A percentile compares a stretch with the other conserved stretches of the same genome.
Evolutionary conservation across 345 rosid genomes (phyloP).

Genomic region (Gossypium raimondii): DNA sequence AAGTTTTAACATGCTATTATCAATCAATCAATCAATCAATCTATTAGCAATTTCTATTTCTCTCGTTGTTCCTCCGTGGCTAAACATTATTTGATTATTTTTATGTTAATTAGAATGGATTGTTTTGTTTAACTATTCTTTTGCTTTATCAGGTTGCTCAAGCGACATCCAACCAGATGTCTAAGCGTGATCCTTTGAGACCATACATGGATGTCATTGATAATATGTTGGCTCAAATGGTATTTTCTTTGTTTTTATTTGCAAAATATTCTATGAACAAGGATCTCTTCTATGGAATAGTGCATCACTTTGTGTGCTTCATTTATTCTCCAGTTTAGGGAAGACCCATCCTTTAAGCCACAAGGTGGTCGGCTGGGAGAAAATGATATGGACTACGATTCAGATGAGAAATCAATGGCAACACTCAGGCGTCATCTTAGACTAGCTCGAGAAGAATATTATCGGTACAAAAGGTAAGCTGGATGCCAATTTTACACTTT

Average conservation of each 20-base stretch:
- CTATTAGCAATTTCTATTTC: neutral
- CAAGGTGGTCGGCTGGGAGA: constrained; percentile 98
- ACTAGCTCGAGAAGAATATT: constrained; percentile 86
- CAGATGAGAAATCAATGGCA: constrained; percentile 99
- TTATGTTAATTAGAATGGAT: neutral
- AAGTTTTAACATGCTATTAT: neutral
- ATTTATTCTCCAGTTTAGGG: constrained; percentile 56
- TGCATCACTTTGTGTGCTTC: constrained; percentile 15
- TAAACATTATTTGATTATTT: neutral
- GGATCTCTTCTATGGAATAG: constrained; percentile 8
- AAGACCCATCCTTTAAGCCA: constrained; percentile 94
- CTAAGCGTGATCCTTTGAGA: constrained; percentile 96
- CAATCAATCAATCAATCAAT: neutral
- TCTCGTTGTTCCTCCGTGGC: neutral
- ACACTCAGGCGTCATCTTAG: constrained; percentile 93
- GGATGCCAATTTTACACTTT: constrained; percentile 2
- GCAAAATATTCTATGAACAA: neutral
- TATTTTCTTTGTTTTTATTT: constrained; percentile 24
- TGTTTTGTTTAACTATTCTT: constrained; percentile 14
- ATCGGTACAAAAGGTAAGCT: constrained; percentile 84
- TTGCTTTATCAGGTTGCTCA: constrained; percentile 82
- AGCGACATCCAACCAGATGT: constrained; percentile 98
- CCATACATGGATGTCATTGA: constrained; percentile 96
- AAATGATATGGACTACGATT: constrained; percentile 99
- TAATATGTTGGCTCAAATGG: constrained; percentile 82